Base-by-base conservation (phyloP, 2,329 filamentous ascomycete species). In the Clonostachys rhizophaga region DNA sequence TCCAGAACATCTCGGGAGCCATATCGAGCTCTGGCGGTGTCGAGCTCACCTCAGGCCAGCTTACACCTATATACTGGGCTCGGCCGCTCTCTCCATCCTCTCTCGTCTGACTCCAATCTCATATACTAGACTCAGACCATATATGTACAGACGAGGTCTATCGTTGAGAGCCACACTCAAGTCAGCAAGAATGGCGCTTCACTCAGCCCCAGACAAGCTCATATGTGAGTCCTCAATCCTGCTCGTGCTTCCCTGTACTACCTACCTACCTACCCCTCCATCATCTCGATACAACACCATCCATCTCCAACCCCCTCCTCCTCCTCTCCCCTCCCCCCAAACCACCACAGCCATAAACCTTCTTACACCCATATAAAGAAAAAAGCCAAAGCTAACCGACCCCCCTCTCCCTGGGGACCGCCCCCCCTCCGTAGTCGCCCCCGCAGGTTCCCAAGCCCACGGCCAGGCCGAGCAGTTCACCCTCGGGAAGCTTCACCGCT, bases 381-480 rank as follows among this genome's bases (percentile, higher is more conserved):
- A 39, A 18, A 40, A 40, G 17, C 8, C n/a, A 40, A 40, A 40
- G 17, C 17, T 40, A 18, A 40, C 24, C 24, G 9, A 30, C 24
- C 24, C 24, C 24, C 24, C 24, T 30, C 24, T 20, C 20, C 20
- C 24, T 24, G 24, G 24, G 24, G 24, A 24, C 7, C 8, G 24
- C 24, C 24, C 24, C 33, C 30, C 50, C 51, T 17, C 52, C 36
- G n/a, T 18, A 78, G 80, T 89, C 67, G 84, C 86, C 6, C 85
- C 86, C 5, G 81, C 81, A 40, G 80, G 76, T 36, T 70, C 74
- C 53, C 68, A 79, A 52, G 66, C 72, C 45, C 70, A 79, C 46
- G 70, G 74, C 2, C 87, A 87, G 63, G 89, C 90, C 11, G 81
- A 81, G 20, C 90, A 95, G 65, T 95, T 91, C 74, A 82, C 78